A percentile compares a stretch with the other conserved stretches of the same genome.
phyloP scores from a whole-genome alignment of 345 rosid genomes.

The Salix koriyanagi region DNA sequence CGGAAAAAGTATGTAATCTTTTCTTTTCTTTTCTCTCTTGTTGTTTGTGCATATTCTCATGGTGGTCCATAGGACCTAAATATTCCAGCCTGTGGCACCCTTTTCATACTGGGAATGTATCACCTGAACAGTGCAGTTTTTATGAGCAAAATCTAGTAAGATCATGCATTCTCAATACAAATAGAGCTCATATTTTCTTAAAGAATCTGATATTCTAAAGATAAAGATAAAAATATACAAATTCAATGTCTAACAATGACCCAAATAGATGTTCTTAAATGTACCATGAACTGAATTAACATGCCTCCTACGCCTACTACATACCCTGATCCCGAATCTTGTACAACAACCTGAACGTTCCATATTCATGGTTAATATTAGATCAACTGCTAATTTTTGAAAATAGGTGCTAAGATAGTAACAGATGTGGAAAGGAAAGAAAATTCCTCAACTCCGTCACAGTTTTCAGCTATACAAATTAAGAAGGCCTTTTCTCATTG shows the following conservation, averaged over 20 bases:
- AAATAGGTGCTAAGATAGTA: not conserved
- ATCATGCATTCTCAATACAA: no score
- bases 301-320: no score
- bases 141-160: not conserved
- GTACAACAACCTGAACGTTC: no score
- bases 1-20: conserved; percentile 60
- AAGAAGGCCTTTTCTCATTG: not conserved
- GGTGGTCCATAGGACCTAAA: not conserved
- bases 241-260: no score
- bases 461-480: not conserved
- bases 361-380: no score
- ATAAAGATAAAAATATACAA: no score
- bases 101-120: not conserved
- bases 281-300: no score
- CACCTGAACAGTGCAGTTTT: not conserved
- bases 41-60: not conserved
- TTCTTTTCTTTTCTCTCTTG: conserved; percentile 7
- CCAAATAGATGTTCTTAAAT: no score
- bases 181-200: no score
- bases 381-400: not conserved
- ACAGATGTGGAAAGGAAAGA: not conserved
- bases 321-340: no score
- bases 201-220: no score
- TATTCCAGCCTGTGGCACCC: not conserved
- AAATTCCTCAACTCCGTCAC: not conserved